These are phyloP conservation scores for Yamadazyma scolyti DNA, from an alignment of 805 yeast genomes.

Conservation along the genomic window DNA sequence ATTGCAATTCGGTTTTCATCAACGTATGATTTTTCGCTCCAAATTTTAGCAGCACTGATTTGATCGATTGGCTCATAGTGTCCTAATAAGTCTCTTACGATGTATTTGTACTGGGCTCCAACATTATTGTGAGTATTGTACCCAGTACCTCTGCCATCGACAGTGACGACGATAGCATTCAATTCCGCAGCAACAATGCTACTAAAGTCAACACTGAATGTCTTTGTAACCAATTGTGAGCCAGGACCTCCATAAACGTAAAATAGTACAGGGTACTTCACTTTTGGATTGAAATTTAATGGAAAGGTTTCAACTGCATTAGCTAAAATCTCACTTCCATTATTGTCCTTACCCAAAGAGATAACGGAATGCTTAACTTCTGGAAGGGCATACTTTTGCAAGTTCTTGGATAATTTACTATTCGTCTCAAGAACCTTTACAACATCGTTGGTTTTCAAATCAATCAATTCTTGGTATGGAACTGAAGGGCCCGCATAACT, in stretches of 20 bases:
- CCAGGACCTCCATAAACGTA: conserved; percentile 96
- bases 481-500: conserved; percentile 75
- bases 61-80: conserved; percentile 82
- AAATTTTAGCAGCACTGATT: conserved; percentile 74
- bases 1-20: conserved; percentile 66
- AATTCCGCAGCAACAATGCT: conserved; percentile 73
- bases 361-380: conserved; percentile 48
- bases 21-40: conserved; percentile 62
- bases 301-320: conserved; percentile 80
- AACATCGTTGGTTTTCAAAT: conserved; percentile 24
- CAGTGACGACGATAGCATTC: conserved; percentile 84
- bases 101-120: conserved; percentile 56
- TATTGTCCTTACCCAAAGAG: conserved; percentile 48
- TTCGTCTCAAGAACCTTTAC: conserved; percentile 48
- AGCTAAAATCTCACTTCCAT: conserved; percentile 43
- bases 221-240: conserved; percentile 72
- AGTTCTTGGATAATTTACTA: conserved; percentile 31
- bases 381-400: conserved; percentile 56
- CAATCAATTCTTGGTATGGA: conserved; percentile 73
- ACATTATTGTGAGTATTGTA: conserved; percentile 62
- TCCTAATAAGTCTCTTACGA: conserved; percentile 82
- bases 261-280: conserved; percentile 81
- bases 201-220: conserved; percentile 62
- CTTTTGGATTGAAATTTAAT: conserved; percentile 55
- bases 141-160: conserved; percentile 97